phyloP scores from a whole-genome alignment of 768 basidiomycete genomes.

The Podaxis sp. region DNA sequence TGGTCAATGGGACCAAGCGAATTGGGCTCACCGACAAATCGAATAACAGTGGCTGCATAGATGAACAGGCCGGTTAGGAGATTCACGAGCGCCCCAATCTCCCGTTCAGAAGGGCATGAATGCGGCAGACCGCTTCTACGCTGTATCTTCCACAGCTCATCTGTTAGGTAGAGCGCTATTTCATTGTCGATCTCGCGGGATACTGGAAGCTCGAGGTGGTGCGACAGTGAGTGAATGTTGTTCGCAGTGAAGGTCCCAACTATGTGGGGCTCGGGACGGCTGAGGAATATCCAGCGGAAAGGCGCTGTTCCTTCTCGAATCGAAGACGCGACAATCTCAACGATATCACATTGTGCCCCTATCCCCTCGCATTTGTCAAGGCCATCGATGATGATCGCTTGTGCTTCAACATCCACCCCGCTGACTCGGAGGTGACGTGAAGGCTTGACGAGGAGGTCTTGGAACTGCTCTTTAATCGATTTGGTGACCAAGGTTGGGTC shows the following conservation, averaged over 20 bases:
- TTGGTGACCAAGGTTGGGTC: not conserved
- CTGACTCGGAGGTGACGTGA: not conserved
- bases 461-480: constrained; percentile 1
- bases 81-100: not conserved
- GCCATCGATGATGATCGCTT: constrained; percentile 9
- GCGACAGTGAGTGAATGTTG: not conserved
- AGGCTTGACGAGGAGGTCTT: not conserved
- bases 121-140: not conserved
- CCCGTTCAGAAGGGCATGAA: constrained; percentile 8
- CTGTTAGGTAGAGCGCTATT: constrained; percentile 4
- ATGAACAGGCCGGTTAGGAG: constrained; percentile 2
- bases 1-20: not conserved
- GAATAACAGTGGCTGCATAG: not conserved
- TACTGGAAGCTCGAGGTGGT: not conserved
- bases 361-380: constrained; percentile 7
- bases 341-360: not conserved
- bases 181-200: constrained; percentile 8
- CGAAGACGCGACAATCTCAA: not conserved
- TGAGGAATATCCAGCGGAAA: not conserved
- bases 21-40: constrained; percentile 4
- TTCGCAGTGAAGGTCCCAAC: not conserved
- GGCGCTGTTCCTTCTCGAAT: not conserved
- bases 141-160: not conserved
- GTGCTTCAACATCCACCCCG: not conserved
- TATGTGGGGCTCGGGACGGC: not conserved